These are phyloP conservation scores for Pisolithus marmoratus DNA, from an alignment of 768 basidiomycete genomes.

Conservation along the genomic window DNA sequence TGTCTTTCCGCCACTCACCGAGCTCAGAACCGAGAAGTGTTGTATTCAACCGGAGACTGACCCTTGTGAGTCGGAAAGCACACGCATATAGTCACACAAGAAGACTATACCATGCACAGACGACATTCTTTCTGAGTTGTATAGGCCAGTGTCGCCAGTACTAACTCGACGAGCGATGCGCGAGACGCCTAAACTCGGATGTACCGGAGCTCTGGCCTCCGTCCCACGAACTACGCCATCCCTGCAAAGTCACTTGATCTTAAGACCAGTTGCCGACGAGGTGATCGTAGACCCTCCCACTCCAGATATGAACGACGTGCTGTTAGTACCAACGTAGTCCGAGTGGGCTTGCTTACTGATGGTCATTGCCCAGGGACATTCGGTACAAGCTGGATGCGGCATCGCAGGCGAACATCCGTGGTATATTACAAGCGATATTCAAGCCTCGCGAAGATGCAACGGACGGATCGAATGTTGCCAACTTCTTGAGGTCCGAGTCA, in stretches of 20 bases:
- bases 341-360: slow-evolving; percentile 1
- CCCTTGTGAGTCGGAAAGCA: too few species aligned
- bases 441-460: slow-evolving; percentile 12
- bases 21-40: too few species aligned
- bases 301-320: slow-evolving; percentile 30
- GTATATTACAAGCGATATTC: slow-evolving; percentile 24
- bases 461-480: slow-evolving; percentile 15
- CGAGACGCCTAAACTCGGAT: slow-evolving; percentile 42
- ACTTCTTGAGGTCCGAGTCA: slow-evolving; percentile 30
- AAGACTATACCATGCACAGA: not conserved
- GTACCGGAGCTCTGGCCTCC: slow-evolving; percentile 17
- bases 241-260: slow-evolving; percentile 16
- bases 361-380: slow-evolving; percentile 22
- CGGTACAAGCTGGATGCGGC: slow-evolving; percentile 25
- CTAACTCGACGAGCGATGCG: slow-evolving; percentile 41
- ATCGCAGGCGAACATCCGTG: slow-evolving; percentile 17
- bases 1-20: too few species aligned
- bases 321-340: slow-evolving; percentile 31
- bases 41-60: too few species aligned
- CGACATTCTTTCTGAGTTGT: not conserved
- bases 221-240: slow-evolving; percentile 19
- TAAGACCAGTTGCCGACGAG: slow-evolving; percentile 25
- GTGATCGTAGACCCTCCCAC: slow-evolving; percentile 24
- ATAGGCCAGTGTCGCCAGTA: slow-evolving; percentile 10
- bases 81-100: too few species aligned